phyloP scores from a whole-genome alignment of 148 eudicot genomes.

The Rhododendron ferrugineum region DNA sequence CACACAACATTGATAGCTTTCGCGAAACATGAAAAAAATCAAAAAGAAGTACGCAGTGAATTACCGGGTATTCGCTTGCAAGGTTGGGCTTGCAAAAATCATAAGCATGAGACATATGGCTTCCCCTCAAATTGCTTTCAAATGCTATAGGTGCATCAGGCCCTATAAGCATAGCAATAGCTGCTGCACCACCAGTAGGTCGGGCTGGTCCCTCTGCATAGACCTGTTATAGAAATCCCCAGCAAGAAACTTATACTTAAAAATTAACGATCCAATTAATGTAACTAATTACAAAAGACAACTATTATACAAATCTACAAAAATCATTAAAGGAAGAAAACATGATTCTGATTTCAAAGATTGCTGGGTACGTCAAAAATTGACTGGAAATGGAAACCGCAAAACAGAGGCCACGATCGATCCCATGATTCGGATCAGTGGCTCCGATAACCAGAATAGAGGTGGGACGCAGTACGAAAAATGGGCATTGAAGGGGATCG shows the following conservation, averaged over 20 bases:
- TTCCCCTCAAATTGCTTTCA: constrained; percentile 91
- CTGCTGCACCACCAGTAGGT: constrained; percentile 98
- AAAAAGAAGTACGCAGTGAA: constrained; percentile 2
- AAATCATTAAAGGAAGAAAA: too few relatives aligned
- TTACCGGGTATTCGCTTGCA: constrained; percentile 98
- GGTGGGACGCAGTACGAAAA: too few relatives aligned
- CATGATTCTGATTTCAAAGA: too few relatives aligned
- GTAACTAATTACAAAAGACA: too few relatives aligned
- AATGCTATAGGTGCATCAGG: constrained; percentile 91
- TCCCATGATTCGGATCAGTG: too few relatives aligned
- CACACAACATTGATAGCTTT: background rate
- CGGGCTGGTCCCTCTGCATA: constrained; percentile 98
- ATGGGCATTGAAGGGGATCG: too few relatives aligned
- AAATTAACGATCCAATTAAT: background rate
- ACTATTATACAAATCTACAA: too few relatives aligned
- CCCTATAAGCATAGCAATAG: constrained; percentile 92
- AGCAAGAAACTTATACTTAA: background rate
- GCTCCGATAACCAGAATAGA: too few relatives aligned
- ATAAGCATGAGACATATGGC: constrained; percentile 93
- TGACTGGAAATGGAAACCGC: too few relatives aligned
- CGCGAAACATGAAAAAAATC: background rate
- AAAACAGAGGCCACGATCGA: too few relatives aligned
- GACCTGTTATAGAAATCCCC: constrained; percentile 46
- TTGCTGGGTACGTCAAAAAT: too few relatives aligned
- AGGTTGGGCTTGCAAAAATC: constrained; percentile 98